These are phyloP conservation scores for Phytophthora ohioensis DNA, from an alignment of 352 stramenopile genomes.

Conservation along the genomic window DNA sequence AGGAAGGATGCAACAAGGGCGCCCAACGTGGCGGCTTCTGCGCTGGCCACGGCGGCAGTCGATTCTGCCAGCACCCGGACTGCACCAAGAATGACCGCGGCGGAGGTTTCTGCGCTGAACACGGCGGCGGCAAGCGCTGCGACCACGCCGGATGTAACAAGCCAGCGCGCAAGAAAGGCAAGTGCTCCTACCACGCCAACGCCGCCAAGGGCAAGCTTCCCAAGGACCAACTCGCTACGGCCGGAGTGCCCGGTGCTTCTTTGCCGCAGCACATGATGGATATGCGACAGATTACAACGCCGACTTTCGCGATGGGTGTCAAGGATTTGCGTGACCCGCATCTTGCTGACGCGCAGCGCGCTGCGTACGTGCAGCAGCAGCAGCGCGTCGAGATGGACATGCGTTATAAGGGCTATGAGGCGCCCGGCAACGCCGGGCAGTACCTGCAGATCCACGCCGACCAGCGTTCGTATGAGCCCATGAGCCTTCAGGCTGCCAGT, in stretches of 20 bases:
- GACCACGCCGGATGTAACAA: constrained; percentile 81
- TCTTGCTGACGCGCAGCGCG: constrained; percentile 51
- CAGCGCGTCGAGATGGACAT: constrained; percentile 75
- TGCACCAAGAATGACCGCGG: constrained; percentile 91
- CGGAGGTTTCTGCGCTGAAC: constrained; percentile 86
- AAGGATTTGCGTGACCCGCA: constrained; percentile 59
- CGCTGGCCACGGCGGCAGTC: constrained; percentile 80
- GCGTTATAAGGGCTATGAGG: constrained; percentile 81
- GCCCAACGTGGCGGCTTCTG: constrained; percentile 85
- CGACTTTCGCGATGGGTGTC: constrained; percentile 51
- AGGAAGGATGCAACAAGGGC: constrained; percentile 87
- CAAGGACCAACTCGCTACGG: constrained; percentile 53
- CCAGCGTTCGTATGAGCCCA: constrained; percentile 79
- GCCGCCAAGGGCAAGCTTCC: constrained; percentile 72
- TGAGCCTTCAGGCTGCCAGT: constrained; percentile 52
- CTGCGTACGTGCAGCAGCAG: constrained; percentile 61
- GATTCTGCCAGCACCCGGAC: constrained; percentile 85
- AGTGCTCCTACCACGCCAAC: constrained; percentile 89
- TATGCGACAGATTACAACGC: constrained; percentile 84
- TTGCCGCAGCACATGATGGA: constrained; percentile 80
- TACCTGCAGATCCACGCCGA: constrained; percentile 82
- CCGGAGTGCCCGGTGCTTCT: constrained; percentile 17
- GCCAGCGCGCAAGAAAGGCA: constrained; percentile 85
- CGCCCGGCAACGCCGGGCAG: constrained; percentile 46
- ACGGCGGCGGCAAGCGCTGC: constrained; percentile 88